A percentile compares a stretch with the other conserved stretches of the same genome.
phyloP scores from a whole-genome alignment of 768 basidiomycete species.

The Suillus brevipes region DNA sequence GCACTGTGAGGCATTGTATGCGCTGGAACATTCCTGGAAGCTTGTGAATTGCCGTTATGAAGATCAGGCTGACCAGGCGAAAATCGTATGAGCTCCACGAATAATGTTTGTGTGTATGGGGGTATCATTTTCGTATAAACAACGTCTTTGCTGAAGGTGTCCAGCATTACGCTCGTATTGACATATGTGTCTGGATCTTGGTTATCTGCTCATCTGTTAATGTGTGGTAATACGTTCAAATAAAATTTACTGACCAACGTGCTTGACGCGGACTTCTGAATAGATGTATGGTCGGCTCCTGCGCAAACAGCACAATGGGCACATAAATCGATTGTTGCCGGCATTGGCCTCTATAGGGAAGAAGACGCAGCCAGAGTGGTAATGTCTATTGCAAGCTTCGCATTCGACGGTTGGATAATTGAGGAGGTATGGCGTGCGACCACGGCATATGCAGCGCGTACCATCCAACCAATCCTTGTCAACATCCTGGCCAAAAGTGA shows the following conservation, averaged over 20 bases:
- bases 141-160: constrained; percentile 69
- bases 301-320: constrained; percentile 76
- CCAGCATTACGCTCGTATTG: constrained; percentile 71
- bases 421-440: constrained; percentile 59
- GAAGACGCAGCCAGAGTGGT: constrained; percentile 78
- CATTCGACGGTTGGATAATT: constrained; percentile 67
- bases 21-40: constrained; percentile 16
- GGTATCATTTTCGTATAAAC: constrained; percentile 66
- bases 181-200: constrained; percentile 62
- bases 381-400: constrained; percentile 61
- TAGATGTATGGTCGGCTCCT: constrained; percentile 71
- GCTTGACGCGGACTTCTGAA: constrained; percentile 74
- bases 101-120: constrained; percentile 66
- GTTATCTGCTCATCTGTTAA: constrained; percentile 36
- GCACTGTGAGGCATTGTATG: constrained; percentile 23
- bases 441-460: constrained; percentile 81
- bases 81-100: constrained; percentile 67
- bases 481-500: constrained; percentile 75
- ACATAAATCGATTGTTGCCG: constrained; percentile 51
- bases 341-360: constrained; percentile 49
- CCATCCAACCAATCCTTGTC: constrained; percentile 73
- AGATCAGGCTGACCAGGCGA: constrained; percentile 33
- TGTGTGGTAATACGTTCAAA: constrained; percentile 9
- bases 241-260: constrained; percentile 47
- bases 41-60: constrained; percentile 16